Conservation (phyloP, 805 yeast genomes). For the Saccharomycopsis guyanensis region DNA sequence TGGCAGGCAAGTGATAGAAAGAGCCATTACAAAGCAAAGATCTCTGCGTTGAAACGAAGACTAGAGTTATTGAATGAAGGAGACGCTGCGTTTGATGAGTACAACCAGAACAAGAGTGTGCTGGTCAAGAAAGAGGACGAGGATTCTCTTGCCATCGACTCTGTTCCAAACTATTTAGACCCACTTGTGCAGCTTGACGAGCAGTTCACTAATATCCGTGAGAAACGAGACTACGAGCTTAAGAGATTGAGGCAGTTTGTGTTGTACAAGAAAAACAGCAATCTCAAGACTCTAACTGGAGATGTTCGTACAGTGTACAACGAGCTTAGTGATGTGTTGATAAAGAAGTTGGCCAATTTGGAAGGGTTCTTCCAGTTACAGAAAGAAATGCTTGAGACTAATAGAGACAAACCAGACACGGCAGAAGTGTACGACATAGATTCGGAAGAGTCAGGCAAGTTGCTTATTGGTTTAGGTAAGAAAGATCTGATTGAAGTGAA, state of each 20-base stretch:
- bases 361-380: conserved; percentile 17
- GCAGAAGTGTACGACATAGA: conserved; percentile 2
- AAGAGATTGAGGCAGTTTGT: conserved; percentile 5
- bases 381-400: conserved; percentile 6
- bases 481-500: not conserved
- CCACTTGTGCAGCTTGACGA: not conserved
- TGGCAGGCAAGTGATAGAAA: not conserved
- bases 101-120: not conserved
- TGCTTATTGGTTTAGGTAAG: not conserved
- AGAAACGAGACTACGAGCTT: conserved; percentile 15
- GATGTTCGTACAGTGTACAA: not conserved
- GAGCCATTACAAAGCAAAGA: not conserved
- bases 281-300: conserved; percentile 4
- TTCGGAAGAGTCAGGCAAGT: conserved; percentile 1
- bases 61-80: not conserved
- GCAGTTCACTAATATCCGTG: not conserved
- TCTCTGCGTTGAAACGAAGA: conserved; percentile 1
- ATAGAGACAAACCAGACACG: not conserved
- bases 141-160: not conserved
- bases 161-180: not conserved
- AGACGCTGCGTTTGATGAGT: not conserved
- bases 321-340: conserved; percentile 3
- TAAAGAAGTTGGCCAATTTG: conserved; percentile 15
- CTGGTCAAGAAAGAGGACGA: not conserved
- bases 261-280: conserved; percentile 2